phyloP scores from a whole-genome alignment of 2,329 filamentous ascomycete species.

The Fusarium continuum region DNA sequence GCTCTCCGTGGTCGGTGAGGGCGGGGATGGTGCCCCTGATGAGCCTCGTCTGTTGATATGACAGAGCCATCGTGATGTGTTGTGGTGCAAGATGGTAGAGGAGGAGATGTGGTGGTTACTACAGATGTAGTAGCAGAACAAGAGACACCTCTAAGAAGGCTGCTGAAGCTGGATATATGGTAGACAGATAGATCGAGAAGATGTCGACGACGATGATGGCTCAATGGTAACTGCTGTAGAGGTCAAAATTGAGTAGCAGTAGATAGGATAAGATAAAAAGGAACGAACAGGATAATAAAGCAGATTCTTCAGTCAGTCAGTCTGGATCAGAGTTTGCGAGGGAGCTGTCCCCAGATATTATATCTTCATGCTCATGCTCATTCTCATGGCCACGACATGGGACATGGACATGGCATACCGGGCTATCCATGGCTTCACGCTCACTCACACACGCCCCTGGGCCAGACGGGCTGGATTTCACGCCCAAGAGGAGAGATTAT shows the following conservation, averaged over 20 bases:
- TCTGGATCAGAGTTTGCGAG: neutral
- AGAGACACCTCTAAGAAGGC: neutral
- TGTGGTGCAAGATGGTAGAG: neutral
- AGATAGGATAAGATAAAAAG: neutral
- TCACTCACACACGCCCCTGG: conserved; percentile 23
- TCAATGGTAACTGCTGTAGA: neutral
- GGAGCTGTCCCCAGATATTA: conserved; percentile 35
- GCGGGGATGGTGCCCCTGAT: conserved; percentile 77
- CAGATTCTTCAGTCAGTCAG: conserved; percentile 13
- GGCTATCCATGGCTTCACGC: conserved; percentile 13
- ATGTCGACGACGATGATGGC: neutral
- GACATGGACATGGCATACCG: conserved; percentile 14
- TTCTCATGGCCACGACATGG: conserved; percentile 11
- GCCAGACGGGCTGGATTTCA: conserved; percentile 14
- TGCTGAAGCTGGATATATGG: neutral
- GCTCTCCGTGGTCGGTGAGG: conserved; percentile 71
- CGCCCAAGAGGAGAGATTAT: conserved; percentile 28
- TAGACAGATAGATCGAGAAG: neutral
- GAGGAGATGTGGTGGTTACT: neutral
- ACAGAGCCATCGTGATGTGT: conserved; percentile 51
- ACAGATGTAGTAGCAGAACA: conserved; percentile 4
- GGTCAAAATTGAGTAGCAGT: neutral
- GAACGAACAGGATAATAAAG: conserved; percentile 7
- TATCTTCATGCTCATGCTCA: conserved; percentile 27
- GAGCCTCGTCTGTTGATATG: conserved; percentile 66